A percentile compares a stretch with the other conserved stretches of the same genome.
Evolutionary conservation across 2,329 filamentous ascomycete genomes (phyloP).

Genomic region (Chaetothyriales sp.): DNA sequence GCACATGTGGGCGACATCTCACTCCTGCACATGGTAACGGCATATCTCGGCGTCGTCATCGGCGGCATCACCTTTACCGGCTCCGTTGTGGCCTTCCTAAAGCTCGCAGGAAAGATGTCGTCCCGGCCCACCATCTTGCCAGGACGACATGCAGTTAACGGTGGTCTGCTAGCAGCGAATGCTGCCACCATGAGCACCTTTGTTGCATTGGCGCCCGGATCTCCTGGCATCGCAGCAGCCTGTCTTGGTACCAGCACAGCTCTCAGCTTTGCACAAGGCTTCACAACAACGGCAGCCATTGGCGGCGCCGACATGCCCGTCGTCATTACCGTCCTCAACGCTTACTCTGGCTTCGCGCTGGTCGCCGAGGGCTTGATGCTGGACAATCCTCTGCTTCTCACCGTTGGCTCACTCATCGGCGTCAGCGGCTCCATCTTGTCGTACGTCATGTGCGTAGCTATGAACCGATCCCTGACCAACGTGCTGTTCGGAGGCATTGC

Average conservation of each 20-base stretch:
- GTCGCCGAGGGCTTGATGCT: slow-evolving; percentile 89
- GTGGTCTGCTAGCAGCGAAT: slow-evolving; percentile 60
- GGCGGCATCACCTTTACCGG: slow-evolving; percentile 84
- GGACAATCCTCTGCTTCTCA: slow-evolving; percentile 71
- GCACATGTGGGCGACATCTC: slow-evolving; percentile 51
- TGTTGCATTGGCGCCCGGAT: slow-evolving; percentile 65
- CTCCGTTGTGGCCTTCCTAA: slow-evolving; percentile 78
- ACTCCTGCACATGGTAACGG: slow-evolving; percentile 70
- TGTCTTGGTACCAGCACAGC: slow-evolving; percentile 63
- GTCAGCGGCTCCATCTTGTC: slow-evolving; percentile 81
- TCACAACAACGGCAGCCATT: slow-evolving; percentile 75
- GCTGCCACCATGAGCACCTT: slow-evolving; percentile 74
- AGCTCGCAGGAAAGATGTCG: slow-evolving; percentile 69
- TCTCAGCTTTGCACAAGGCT: slow-evolving; percentile 74
- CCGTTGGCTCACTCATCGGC: slow-evolving; percentile 74
- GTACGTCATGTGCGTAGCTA: slow-evolving; percentile 76
- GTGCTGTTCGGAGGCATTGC: slow-evolving; percentile 76
- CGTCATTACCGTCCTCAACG: slow-evolving; percentile 79
- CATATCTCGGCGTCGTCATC: slow-evolving; percentile 75
- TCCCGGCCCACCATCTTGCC: slow-evolving; percentile 61
- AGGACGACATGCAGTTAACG: slow-evolving; percentile 63
- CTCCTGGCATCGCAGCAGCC: slow-evolving; percentile 62
- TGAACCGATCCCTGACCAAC: slow-evolving; percentile 83
- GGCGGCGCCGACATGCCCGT: slow-evolving; percentile 92
- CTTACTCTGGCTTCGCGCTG: slow-evolving; percentile 79